Percentiles rank a stretch among this genome's conserved stretches.
These are phyloP conservation scores for Musa acuminata DNA, from an alignment of 176 grass and related monocot species.

Conservation along the genomic window DNA sequence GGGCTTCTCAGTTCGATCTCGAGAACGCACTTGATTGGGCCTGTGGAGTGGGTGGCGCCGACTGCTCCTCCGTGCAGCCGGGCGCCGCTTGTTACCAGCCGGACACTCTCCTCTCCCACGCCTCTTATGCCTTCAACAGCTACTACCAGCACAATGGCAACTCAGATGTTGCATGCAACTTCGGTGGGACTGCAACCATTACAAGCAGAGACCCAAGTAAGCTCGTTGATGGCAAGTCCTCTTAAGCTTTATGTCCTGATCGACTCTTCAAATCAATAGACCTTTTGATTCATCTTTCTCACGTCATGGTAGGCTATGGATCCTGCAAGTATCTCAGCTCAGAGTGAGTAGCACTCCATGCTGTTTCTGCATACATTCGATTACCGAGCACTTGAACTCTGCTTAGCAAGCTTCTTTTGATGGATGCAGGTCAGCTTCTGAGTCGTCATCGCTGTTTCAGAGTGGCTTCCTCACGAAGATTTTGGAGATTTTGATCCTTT, in stretches of 20 bases:
- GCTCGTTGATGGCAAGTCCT: not conserved
- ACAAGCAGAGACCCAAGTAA: constrained; percentile 71
- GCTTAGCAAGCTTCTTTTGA: not conserved
- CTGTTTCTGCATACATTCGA: no score
- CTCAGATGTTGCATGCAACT: constrained; percentile 83
- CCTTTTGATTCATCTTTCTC: no score
- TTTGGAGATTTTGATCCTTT: constrained; percentile 18
- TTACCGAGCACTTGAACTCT: not conserved
- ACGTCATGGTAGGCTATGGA: constrained; percentile 44
- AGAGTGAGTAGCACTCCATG: constrained; percentile 39
- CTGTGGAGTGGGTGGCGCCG: constrained; percentile 62
- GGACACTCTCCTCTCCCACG: constrained; percentile 68
- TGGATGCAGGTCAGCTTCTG: not conserved
- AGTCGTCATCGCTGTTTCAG: not conserved
- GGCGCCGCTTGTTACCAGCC: constrained; percentile 61
- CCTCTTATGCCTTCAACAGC: constrained; percentile 93
- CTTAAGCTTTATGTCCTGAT: not conserved
- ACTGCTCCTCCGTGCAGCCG: constrained; percentile 61
- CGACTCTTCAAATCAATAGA: no score
- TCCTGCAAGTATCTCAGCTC: constrained; percentile 69
- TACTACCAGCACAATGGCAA: constrained; percentile 99
- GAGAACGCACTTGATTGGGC: constrained; percentile 91
- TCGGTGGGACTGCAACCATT: constrained; percentile 64
- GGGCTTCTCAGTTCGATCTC: constrained; percentile 63
- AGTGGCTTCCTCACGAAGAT: not conserved